Evolutionary conservation across 2,329 filamentous ascomycete species (phyloP), one percentile per base, ranked within the genome.

Genomic region (Sclerotinia glacialis): DNA sequence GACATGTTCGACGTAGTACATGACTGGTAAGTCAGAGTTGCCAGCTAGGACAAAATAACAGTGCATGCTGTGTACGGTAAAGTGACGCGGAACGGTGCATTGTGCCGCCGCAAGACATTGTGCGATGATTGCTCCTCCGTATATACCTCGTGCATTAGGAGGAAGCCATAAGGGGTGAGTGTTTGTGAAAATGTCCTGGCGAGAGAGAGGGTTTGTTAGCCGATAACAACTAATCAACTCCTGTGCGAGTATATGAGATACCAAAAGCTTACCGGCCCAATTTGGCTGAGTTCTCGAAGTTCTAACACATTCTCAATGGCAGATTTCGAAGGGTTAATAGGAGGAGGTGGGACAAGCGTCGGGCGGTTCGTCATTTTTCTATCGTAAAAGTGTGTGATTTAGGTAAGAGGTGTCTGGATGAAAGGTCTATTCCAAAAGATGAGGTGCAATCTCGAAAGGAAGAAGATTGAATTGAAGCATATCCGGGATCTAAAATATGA

Each of bases 41-140:
- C 95, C 95, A 5, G 94, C 93, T 2, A 98, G 87, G 44, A 99
- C 88, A 78, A 99, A 99, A 82, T 98, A 99, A 85, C 95, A 98
- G 84, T 99, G 95, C 90, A 96, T 97, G 76, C 90, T 94, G 82
- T 99, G 95, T 60, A 95, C 87, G 68, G 88, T 85, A 79, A 97
- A 97, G 76, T 91, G 83, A 34, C 82, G 78, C 0, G 90, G 89
- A 2, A 99, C 91, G 11, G 95, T 99, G 75, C 88, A 86, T 78
- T 97, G 93, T 31, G 92, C 95, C 2, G 95, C 92, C 55, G 90
- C 85, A 34, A 97, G 88, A 74, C 86, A 93, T 83, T 98, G 94
- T 58, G 94, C 93, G 72, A 99, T 97, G 47, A 96, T 93, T 66
- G 91, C 88, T 71, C 93, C 93, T 76, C 95, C 95, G 75, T 92